Conservation (phyloP, 2,329 filamentous ascomycete species). For the Aspergillus neoniger region DNA sequence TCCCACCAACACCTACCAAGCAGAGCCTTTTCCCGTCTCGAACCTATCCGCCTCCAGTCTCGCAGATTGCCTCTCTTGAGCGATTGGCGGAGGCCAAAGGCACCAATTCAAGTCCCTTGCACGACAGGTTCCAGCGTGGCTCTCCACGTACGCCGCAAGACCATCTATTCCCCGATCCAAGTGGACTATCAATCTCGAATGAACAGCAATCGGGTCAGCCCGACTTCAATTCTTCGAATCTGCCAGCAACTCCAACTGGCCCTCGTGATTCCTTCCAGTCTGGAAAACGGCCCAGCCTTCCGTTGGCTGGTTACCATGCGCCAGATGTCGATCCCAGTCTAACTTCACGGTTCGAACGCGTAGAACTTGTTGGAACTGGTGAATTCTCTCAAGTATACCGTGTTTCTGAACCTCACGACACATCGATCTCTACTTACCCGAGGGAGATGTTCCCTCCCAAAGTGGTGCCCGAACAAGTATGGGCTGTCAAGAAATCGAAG, state of each 20-base stretch:
- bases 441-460: slow-evolving; percentile 55
- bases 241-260: slow-evolving; percentile 81
- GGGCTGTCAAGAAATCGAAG: slow-evolving; percentile 91
- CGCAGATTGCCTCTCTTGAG: slow-evolving; percentile 38
- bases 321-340: slow-evolving; percentile 75
- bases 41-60: slow-evolving; percentile 36
- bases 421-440: slow-evolving; percentile 43
- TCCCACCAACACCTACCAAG: slow-evolving; percentile 95
- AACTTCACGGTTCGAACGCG: slow-evolving; percentile 74
- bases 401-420: slow-evolving; percentile 57
- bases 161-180: slow-evolving; percentile 73
- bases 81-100: slow-evolving; percentile 35
- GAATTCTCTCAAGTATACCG: slow-evolving; percentile 94
- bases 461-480: slow-evolving; percentile 64
- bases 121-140: slow-evolving; percentile 54
- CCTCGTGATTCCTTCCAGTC: slow-evolving; percentile 62
- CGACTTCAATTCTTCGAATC: slow-evolving; percentile 48
- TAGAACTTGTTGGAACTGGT: slow-evolving; percentile 78
- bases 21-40: slow-evolving; percentile 41
- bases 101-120: slow-evolving; percentile 58
- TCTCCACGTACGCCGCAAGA: slow-evolving; percentile 81
- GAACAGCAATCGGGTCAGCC: slow-evolving; percentile 43
- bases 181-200: slow-evolving; percentile 75
- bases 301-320: slow-evolving; percentile 68
- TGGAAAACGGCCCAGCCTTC: slow-evolving; percentile 64